These are phyloP conservation scores for Coelastrella sp. DNA, from an alignment of 139 green algal species.

Conservation along the genomic window DNA sequence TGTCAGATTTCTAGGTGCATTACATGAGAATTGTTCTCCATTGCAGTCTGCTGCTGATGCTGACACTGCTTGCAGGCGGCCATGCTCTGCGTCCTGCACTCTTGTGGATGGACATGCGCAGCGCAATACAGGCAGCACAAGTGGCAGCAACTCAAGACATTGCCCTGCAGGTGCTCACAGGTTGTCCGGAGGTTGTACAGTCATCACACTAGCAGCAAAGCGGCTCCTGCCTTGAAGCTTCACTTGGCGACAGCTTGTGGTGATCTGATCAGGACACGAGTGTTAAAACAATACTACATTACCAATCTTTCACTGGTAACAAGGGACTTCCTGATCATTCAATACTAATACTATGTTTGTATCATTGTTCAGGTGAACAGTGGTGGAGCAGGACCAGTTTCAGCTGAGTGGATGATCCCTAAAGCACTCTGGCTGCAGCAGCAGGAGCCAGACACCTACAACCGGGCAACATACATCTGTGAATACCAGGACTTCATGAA, in stretches of 20 bases:
- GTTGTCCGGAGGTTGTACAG: no score
- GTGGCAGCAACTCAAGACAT: constrained; percentile 66
- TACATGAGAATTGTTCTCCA: not conserved
- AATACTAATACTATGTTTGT: not conserved
- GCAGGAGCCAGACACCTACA: constrained; percentile 68
- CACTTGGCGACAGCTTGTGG: no score
- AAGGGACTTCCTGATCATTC: no score
- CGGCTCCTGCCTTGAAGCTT: no score
- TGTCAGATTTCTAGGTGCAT: no score
- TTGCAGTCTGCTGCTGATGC: not conserved
- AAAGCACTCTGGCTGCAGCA: constrained; percentile 84
- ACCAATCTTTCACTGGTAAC: no score
- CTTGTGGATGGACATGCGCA: constrained; percentile 89
- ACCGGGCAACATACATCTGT: constrained; percentile 59
- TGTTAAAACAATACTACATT: no score
- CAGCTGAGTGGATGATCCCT: constrained; percentile 86
- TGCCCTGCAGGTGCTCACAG: constrained; percentile 58
- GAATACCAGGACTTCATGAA: constrained; percentile 75
- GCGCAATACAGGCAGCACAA: constrained; percentile 65
- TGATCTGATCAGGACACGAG: no score
- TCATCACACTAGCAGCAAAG: no score
- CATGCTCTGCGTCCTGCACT: constrained; percentile 72
- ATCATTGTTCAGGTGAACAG: constrained; percentile 73
- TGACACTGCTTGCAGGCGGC: not conserved
- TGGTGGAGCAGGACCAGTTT: constrained; percentile 75